phyloP scores from a whole-genome alignment of 2,329 filamentous ascomycete species.

The Magnaporthiopsis rhizophila region DNA sequence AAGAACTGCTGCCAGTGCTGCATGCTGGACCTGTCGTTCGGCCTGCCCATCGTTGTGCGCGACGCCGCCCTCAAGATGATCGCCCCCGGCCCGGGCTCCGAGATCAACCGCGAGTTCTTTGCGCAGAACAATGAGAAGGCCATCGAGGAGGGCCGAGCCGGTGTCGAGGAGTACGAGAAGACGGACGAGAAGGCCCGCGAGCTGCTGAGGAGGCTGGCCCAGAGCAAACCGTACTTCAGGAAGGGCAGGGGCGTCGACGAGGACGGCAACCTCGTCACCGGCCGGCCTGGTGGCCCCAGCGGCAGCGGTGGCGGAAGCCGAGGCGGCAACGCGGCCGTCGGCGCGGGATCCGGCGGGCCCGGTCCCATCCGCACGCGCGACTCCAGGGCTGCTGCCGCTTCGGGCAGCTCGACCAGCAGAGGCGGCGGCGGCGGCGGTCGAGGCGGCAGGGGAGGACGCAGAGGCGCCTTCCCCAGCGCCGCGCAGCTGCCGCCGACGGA shows the following conservation, averaged over 20 bases:
- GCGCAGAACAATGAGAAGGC: slow-evolving; percentile 95
- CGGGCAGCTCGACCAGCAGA: slow-evolving; percentile 25
- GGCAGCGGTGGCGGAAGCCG: slow-evolving; percentile 15
- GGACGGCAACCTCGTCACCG: slow-evolving; percentile 31
- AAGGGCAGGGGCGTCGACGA: slow-evolving; percentile 72
- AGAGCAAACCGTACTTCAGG: slow-evolving; percentile 91
- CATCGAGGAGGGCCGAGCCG: slow-evolving; percentile 82
- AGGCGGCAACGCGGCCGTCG: slow-evolving; percentile 38
- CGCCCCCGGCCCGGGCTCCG: slow-evolving; percentile 82
- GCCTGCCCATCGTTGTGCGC: slow-evolving; percentile 85
- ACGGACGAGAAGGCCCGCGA: slow-evolving; percentile 95
- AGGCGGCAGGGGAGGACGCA: slow-evolving; percentile 28
- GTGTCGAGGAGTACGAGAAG: slow-evolving; percentile 87
- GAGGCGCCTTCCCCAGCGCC: slow-evolving; percentile 57
- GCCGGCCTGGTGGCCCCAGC: slow-evolving; percentile 20
- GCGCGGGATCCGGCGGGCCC: slow-evolving; percentile 52
- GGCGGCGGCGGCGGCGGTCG: slow-evolving; percentile 1
- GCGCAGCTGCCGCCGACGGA: slow-evolving; percentile 72
- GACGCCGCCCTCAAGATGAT: slow-evolving; percentile 98
- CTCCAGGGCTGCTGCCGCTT: slow-evolving; percentile 42
- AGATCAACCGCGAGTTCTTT: slow-evolving; percentile 94
- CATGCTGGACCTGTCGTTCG: slow-evolving; percentile 96
- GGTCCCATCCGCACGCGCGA: slow-evolving; percentile 76
- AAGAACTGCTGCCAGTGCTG: slow-evolving; percentile 99
- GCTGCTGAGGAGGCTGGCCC: slow-evolving; percentile 72